Percentiles rank a stretch among this genome's conserved stretches.
These are phyloP conservation scores for Pichia sp. DNA, from an alignment of 1,139 yeast genomes.

Conservation along the genomic window DNA sequence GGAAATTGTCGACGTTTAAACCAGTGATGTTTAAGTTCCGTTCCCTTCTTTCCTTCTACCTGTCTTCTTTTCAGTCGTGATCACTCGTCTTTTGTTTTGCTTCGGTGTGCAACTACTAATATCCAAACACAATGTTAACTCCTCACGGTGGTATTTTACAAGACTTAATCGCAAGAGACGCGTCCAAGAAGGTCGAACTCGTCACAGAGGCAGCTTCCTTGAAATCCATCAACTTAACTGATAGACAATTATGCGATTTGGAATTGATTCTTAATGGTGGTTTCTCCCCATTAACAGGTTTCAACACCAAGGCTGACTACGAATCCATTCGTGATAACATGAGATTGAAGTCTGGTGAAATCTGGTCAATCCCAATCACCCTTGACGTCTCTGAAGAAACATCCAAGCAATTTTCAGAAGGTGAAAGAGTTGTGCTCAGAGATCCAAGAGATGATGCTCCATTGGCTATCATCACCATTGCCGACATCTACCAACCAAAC, in stretches of 20 bases:
- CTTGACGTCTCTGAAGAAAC: constrained; percentile 61
- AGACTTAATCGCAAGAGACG: constrained; percentile 81
- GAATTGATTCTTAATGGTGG: constrained; percentile 93
- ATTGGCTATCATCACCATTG: constrained; percentile 73
- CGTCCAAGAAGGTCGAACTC: constrained; percentile 47
- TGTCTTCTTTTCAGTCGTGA: background rate
- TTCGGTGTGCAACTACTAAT: too few relatives aligned
- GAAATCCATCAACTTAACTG: constrained; percentile 56
- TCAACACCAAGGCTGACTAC: constrained; percentile 76
- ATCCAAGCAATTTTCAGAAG: constrained; percentile 42
- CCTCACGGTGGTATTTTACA: constrained; percentile 91
- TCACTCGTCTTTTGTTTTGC: background rate
- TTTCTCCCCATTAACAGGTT: constrained; percentile 87
- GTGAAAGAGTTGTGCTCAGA: constrained; percentile 63
- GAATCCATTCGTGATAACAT: constrained; percentile 69
- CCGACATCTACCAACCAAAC: constrained; percentile 76
- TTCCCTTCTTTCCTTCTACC: background rate
- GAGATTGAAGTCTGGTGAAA: constrained; percentile 67
- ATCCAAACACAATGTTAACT: constrained; percentile 60
- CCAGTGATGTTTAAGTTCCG: too few relatives aligned
- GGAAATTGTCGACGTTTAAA: too few relatives aligned
- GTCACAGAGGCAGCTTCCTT: constrained; percentile 51
- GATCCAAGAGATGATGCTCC: constrained; percentile 81
- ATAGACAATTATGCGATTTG: constrained; percentile 88
- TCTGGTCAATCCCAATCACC: constrained; percentile 93